Conservation (phyloP, 2,329 filamentous ascomycete species). For the Aspergillus viridinutans region DNA sequence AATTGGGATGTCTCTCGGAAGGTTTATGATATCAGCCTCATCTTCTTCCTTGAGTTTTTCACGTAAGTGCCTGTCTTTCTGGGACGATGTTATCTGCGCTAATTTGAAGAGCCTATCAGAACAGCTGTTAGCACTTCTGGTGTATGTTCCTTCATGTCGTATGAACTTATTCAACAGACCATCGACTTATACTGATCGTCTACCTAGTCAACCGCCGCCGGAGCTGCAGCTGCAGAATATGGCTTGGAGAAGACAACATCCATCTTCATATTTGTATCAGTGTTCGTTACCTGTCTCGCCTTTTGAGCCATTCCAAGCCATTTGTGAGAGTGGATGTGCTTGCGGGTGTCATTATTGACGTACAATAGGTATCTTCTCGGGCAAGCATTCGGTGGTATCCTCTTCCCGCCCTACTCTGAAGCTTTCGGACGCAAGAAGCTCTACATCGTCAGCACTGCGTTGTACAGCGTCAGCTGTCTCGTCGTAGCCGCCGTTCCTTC, state of each 20-base stretch:
- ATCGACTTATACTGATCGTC: background rate
- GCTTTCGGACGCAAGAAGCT: constrained; percentile 36
- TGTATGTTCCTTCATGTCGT: constrained; percentile 16
- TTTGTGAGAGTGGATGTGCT: background rate
- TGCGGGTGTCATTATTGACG: background rate
- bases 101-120: constrained; percentile 15
- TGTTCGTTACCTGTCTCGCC: constrained; percentile 4
- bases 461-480: constrained; percentile 31
- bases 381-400: constrained; percentile 29
- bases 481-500: constrained; percentile 37
- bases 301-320: background rate
- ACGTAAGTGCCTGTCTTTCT: constrained; percentile 19
- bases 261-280: constrained; percentile 28
- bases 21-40: constrained; percentile 23
- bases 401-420: constrained; percentile 37
- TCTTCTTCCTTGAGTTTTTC: constrained; percentile 31
- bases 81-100: constrained; percentile 2
- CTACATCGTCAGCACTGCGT: constrained; percentile 28
- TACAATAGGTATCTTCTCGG: constrained; percentile 31
- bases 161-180: background rate
- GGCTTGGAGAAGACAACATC: constrained; percentile 20
- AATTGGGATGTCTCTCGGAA: constrained; percentile 29
- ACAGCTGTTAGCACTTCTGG: constrained; percentile 34
- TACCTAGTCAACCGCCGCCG: constrained; percentile 26
- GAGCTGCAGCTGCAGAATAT: constrained; percentile 24